A percentile compares a stretch with the other conserved stretches of the same genome.
phyloP scores from a whole-genome alignment of 2,329 filamentous ascomycete species.

The Paecilomyces variotii region DNA sequence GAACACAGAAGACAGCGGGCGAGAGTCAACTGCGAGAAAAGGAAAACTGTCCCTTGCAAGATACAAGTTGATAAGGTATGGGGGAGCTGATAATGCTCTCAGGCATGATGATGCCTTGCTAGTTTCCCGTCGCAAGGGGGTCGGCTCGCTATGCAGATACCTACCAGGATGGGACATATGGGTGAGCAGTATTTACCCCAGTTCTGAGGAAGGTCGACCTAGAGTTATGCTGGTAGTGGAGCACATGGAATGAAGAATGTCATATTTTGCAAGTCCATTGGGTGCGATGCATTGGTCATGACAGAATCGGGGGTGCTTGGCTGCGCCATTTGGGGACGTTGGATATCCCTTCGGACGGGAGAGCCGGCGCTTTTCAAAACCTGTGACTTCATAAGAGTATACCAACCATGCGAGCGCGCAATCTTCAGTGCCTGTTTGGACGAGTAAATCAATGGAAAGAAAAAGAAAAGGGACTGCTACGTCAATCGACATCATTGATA shows the following conservation, averaged over 20 bases:
- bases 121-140: neutral
- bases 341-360: neutral
- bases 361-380: neutral
- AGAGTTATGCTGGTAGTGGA: neutral
- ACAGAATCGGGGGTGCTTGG: neutral
- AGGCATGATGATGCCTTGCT: neutral
- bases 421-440: neutral
- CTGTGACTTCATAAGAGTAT: neutral
- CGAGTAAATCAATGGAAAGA: neutral
- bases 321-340: neutral
- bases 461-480: neutral
- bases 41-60: neutral
- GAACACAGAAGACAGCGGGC: no score
- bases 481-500: neutral
- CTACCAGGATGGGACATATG: neutral
- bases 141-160: neutral
- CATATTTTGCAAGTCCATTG: neutral
- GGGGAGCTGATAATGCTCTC: conserved; percentile 1
- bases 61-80: neutral
- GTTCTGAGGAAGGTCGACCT: neutral
- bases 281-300: neutral
- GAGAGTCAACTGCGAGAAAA: neutral
- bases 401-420: no score
- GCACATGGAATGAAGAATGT: neutral
- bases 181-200: neutral